phyloP scores from a whole-genome alignment of 2,329 filamentous ascomycete species.

The Herpomyces periplanetae region DNA sequence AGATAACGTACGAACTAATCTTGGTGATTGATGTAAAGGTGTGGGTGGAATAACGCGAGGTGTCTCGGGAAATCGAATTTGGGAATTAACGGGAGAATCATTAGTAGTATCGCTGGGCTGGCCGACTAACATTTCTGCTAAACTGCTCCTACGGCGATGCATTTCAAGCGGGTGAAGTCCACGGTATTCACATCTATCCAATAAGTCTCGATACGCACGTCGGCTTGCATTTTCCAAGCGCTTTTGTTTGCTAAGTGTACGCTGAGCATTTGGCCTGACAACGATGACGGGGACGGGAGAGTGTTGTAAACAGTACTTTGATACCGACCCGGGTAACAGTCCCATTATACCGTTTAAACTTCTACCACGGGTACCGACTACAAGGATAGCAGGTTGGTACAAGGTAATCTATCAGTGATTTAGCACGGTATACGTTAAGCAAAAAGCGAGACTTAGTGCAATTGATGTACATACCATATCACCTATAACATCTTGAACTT shows the following conservation, averaged over 20 bases:
- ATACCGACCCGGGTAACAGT: constrained; percentile 51
- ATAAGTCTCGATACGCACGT: constrained; percentile 34
- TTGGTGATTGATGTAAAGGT: too few species aligned
- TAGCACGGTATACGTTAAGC: constrained; percentile 1
- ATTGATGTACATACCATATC: constrained; percentile 22
- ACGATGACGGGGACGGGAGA: constrained; percentile 76
- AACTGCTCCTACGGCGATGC: constrained; percentile 11
- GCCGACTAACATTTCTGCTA: too few species aligned
- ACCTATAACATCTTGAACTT: constrained; percentile 61
- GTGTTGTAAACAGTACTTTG: constrained; percentile 75
- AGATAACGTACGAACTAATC: too few species aligned
- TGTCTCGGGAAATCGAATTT: too few species aligned
- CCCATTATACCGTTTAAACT: constrained; percentile 56
- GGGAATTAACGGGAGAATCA: too few species aligned
- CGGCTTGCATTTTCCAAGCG: constrained; percentile 33
- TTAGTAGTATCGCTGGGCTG: too few species aligned
- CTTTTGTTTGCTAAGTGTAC: constrained; percentile 61
- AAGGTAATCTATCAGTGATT: constrained; percentile 26
- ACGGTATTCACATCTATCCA: constrained; percentile 18
- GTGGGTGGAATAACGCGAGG: too few species aligned
- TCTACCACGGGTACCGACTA: constrained; percentile 54
- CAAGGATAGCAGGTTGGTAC: constrained; percentile 59
- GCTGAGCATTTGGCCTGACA: constrained; percentile 48
- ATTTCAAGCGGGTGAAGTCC: constrained; percentile 14
- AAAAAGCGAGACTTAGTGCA: neutral